Conservation (phyloP, 2,329 filamentous ascomycete genomes). For the Ophiocordyceps camponoti-saundersi region DNA sequence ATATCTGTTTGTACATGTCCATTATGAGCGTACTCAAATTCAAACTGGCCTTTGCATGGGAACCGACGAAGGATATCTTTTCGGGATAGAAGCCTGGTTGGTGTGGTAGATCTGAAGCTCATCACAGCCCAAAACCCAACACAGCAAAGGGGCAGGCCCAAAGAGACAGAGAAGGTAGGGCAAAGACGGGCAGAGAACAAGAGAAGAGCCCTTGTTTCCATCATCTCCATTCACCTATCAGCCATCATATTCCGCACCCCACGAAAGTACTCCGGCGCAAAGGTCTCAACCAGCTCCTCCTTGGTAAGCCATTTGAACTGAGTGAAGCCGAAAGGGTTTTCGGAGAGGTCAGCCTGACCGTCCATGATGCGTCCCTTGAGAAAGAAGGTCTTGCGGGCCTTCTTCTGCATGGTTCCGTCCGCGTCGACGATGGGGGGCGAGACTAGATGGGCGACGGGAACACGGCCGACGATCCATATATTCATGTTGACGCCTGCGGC, state of each 20-base stretch:
- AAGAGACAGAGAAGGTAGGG: background rate
- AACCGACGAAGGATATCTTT: no score
- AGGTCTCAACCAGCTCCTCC: constrained; percentile 60
- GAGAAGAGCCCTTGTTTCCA: background rate
- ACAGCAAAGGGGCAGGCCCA: background rate
- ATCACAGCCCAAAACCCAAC: no score
- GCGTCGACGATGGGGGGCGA: constrained; percentile 29
- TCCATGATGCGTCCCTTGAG: constrained; percentile 94
- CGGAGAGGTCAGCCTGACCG: constrained; percentile 69
- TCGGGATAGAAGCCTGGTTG: no score
- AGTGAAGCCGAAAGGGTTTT: constrained; percentile 53
- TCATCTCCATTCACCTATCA: constrained; percentile 35
- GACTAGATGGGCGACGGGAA: constrained; percentile 68
- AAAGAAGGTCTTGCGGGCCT: constrained; percentile 81
- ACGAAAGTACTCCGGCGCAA: constrained; percentile 54
- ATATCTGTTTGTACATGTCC: no score
- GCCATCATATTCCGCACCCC: constrained; percentile 71
- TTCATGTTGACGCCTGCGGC: constrained; percentile 91
- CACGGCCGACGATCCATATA: constrained; percentile 89
- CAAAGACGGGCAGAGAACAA: no score
- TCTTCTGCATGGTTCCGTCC: constrained; percentile 22
- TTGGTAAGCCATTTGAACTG: constrained; percentile 90
- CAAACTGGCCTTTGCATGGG: no score
- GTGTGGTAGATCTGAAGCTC: no score
- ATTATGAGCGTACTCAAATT: no score